Percentiles rank a stretch among this genome's conserved stretches.
phyloP scores from a whole-genome alignment of 768 basidiomycete genomes.

The Trametes punicea region DNA sequence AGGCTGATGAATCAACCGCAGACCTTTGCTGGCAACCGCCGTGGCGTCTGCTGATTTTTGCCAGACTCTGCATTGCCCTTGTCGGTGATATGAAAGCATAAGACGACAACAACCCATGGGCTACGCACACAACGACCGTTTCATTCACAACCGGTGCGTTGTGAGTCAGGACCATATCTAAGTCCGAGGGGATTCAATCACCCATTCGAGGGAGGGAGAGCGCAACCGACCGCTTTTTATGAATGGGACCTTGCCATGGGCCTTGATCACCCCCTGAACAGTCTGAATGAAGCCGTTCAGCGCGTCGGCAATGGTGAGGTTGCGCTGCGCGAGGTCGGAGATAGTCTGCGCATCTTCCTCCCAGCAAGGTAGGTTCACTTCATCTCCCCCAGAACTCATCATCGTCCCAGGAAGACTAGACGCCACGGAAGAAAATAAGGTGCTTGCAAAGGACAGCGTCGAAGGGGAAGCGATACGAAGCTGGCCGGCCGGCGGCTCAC shows the following conservation, averaged over 20 bases:
- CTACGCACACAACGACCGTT: constrained; percentile 52
- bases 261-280: constrained; percentile 54
- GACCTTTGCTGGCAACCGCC: constrained; percentile 55
- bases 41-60: constrained; percentile 60
- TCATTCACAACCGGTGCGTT: constrained; percentile 33
- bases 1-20: constrained; percentile 61
- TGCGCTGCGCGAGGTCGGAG: constrained; percentile 44
- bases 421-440: constrained; percentile 52
- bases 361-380: constrained; percentile 70
- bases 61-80: constrained; percentile 52
- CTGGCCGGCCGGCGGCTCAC: constrained; percentile 79
- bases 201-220: not conserved
- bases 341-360: constrained; percentile 57
- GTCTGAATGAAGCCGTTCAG: constrained; percentile 57
- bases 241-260: constrained; percentile 66
- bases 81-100: constrained; percentile 1
- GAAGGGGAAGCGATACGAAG: constrained; percentile 64
- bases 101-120: not conserved
- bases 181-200: not conserved
- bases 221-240: constrained; percentile 68
- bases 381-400: constrained; percentile 82
- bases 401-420: constrained; percentile 51
- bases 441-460: constrained; percentile 56
- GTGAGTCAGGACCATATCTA: constrained; percentile 36
- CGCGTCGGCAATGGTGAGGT: constrained; percentile 59